Percentiles rank a stretch among this genome's conserved stretches.
Conservation (phyloP, 352 stramenopile species). For the Elongisporangium undulatum region DNA sequence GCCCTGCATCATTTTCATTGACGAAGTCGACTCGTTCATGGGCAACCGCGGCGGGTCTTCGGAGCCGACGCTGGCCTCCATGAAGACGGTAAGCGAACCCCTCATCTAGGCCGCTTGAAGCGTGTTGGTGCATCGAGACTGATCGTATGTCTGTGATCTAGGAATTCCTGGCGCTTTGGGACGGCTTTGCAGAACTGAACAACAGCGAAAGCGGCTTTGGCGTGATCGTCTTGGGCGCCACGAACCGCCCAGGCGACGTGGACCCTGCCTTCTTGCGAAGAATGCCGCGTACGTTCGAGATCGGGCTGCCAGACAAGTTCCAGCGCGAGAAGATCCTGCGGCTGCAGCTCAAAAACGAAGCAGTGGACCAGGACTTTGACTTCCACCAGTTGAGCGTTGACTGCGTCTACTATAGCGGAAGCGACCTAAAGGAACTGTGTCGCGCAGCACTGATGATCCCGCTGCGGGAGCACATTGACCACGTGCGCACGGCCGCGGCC, state of each 20-base stretch:
- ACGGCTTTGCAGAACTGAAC: constrained; percentile 90
- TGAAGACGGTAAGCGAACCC: constrained; percentile 73
- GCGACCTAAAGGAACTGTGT: constrained; percentile 92
- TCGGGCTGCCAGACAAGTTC: constrained; percentile 84
- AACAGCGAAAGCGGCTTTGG: constrained; percentile 69
- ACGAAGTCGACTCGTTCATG: constrained; percentile 95
- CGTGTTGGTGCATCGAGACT: background rate
- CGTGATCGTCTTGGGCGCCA: constrained; percentile 96
- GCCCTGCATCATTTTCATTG: constrained; percentile 98
- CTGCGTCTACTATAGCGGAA: constrained; percentile 94
- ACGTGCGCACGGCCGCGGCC: constrained; percentile 32
- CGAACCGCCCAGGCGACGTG: constrained; percentile 91
- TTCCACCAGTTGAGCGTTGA: constrained; percentile 78
- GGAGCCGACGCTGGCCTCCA: constrained; percentile 79
- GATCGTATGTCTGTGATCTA: constrained; percentile 9
- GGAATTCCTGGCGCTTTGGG: constrained; percentile 98
- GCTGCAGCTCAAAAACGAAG: constrained; percentile 90
- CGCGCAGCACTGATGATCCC: constrained; percentile 85
- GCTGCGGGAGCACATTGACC: constrained; percentile 78
- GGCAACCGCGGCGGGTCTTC: constrained; percentile 74
- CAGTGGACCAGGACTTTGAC: constrained; percentile 65
- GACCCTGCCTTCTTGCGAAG: constrained; percentile 94
- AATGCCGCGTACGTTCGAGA: constrained; percentile 95
- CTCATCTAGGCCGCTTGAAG: background rate
- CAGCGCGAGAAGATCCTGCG: constrained; percentile 93